phyloP scores from a whole-genome alignment of 305 asterid genomes.

The Solanum hybrid region DNA sequence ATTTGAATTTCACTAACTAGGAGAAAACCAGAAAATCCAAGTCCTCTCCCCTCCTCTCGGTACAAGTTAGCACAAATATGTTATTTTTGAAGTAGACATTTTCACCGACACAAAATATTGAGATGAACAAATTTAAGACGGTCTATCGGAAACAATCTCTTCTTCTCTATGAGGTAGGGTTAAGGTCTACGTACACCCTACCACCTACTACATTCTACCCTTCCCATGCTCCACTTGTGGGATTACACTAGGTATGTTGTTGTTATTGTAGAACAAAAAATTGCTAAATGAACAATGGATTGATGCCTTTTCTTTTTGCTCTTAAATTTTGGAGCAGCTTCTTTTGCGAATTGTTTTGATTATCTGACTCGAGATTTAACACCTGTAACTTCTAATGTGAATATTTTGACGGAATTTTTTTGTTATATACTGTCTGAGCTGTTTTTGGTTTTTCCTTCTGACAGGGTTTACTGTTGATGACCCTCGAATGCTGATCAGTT shows the following conservation, averaged over 20 bases:
- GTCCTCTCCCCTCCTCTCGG: neutral
- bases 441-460: slow-evolving; percentile 1
- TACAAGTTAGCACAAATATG: neutral
- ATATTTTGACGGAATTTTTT: neutral
- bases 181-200: neutral
- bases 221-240: neutral
- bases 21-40: neutral
- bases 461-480: slow-evolving; percentile 90
- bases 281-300: neutral
- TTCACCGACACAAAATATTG: neutral
- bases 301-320: neutral
- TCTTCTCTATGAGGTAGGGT: neutral
- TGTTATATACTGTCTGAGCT: neutral
- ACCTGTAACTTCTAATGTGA: neutral
- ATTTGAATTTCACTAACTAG: neutral
- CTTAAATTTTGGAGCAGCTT: neutral
- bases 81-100: neutral
- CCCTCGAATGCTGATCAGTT: slow-evolving; percentile 89
- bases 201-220: neutral
- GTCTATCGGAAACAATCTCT: neutral
- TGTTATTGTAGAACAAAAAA: neutral
- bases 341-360: neutral
- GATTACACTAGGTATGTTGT: neutral
- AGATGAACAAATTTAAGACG: neutral
- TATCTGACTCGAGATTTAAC: neutral